A percentile compares a stretch with the other conserved stretches of the same genome.
Conservation (phyloP, 2,329 filamentous ascomycete species). For the Hypocrella siamensis region DNA sequence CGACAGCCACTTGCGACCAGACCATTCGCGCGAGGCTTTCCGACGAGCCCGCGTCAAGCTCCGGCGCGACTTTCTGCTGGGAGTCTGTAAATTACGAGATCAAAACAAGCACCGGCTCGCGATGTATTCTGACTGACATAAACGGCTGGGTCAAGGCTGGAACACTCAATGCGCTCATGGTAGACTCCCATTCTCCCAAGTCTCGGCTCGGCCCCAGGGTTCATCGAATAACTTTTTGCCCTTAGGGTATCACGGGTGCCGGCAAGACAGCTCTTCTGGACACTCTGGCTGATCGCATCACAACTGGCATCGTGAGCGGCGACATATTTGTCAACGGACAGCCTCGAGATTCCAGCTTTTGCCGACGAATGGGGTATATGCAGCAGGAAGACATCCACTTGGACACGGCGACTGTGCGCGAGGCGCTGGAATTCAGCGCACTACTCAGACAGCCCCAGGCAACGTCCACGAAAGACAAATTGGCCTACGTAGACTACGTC, state of each 20-base stretch:
- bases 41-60: too few species aligned
- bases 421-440: slow-evolving; percentile 39
- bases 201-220: too few species aligned
- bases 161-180: slow-evolving; percentile 58
- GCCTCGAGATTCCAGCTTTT: slow-evolving; percentile 39
- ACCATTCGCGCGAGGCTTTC: too few species aligned
- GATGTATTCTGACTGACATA: slow-evolving; percentile 53
- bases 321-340: slow-evolving; percentile 51
- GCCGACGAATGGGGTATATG: slow-evolving; percentile 50
- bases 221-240: too few species aligned
- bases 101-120: slow-evolving; percentile 46
- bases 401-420: slow-evolving; percentile 37
- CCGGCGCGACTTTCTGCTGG: neutral
- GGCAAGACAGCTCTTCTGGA: slow-evolving; percentile 28
- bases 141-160: slow-evolving; percentile 65
- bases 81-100: neutral
- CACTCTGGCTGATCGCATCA: slow-evolving; percentile 31
- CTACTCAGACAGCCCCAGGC: slow-evolving; percentile 38
- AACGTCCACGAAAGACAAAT: slow-evolving; percentile 40
- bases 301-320: slow-evolving; percentile 47
- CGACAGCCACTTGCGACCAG: too few species aligned
- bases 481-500: slow-evolving; percentile 45
- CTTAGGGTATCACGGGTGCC: slow-evolving; percentile 37
- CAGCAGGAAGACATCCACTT: slow-evolving; percentile 50
- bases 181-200: too few species aligned